phyloP scores from a whole-genome alignment of 2,329 filamentous ascomycete genomes.

The Fusarium sp. region DNA sequence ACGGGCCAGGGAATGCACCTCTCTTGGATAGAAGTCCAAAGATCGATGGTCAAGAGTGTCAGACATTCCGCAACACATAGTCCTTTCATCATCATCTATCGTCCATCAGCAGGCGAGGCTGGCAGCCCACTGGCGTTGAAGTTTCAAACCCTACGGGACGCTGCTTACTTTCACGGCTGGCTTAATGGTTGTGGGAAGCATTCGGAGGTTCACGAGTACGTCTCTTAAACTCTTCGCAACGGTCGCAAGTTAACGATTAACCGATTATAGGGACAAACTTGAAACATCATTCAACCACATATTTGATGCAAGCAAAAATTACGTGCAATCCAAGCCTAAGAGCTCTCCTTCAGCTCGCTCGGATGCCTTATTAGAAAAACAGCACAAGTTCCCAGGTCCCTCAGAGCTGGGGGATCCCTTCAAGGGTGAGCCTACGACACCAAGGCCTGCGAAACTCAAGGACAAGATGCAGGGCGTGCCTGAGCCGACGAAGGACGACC shows the following conservation, averaged over 20 bases:
- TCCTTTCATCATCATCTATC: constrained; percentile 41
- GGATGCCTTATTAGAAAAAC: not conserved
- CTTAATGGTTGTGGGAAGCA: constrained; percentile 1
- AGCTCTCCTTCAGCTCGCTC: not conserved
- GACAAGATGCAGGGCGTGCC: constrained; percentile 44
- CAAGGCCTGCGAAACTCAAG: constrained; percentile 43
- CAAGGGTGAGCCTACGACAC: constrained; percentile 16
- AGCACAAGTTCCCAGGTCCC: not conserved
- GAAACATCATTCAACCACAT: constrained; percentile 20
- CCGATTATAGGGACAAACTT: constrained; percentile 25
- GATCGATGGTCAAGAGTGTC: constrained; percentile 26
- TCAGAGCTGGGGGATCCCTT: constrained; percentile 24
- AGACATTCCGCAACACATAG: constrained; percentile 35
- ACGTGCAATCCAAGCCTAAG: not conserved
- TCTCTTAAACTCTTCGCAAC: not conserved
- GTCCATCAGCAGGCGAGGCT: constrained; percentile 29
- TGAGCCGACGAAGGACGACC: constrained; percentile 1
- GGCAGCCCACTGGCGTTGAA: constrained; percentile 39
- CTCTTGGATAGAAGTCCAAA: constrained; percentile 44
- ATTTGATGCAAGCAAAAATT: constrained; percentile 13
- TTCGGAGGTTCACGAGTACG: constrained; percentile 29
- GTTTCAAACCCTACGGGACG: constrained; percentile 29
- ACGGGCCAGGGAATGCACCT: not conserved
- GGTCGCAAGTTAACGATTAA: constrained; percentile 14
- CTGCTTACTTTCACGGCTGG: constrained; percentile 36